Evolutionary conservation across 805 yeast species (phyloP), one percentile per base, ranked within the genome.

Genomic region (Scheffersomyces spartinae): DNA sequence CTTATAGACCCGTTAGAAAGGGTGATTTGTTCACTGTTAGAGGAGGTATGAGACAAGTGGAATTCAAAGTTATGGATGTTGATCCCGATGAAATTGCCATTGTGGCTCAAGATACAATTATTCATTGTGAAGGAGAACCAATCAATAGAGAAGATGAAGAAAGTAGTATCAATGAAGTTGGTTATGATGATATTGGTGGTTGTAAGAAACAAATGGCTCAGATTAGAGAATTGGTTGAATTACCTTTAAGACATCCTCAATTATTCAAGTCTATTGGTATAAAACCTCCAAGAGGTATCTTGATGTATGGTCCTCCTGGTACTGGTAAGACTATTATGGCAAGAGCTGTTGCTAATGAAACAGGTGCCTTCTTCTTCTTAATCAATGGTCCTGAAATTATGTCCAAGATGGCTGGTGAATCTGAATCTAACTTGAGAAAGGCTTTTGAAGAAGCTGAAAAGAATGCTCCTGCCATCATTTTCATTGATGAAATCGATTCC

Each of bases 401-500:
- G 98, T 86, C 97, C 29, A 91, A 91, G 63, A 91, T 91, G 98
- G 98, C 98, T 26, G 98, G 98, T 66, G 98, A 91, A 62, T 82
- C 95, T 10, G 98, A 91, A 64, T 81, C 94, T 18, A 91, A 91
- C 48, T 67, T 91, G 55, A 76, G 98, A 66, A 86, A 86, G 61
- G 98, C 98, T 2, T 91, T 91, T 45, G 98, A 91, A 62, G 98
- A 91, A 62, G 98, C 98, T 29, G 98, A 91, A 62, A 91, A 91
- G 64, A 88, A 91, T 55, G 91, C 97, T 9, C 98, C 98, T 10
- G 74, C 98, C 9, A 91, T 91, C 46, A 91, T 91, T 38, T 91
- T 91, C 64, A 91, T 91, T 48, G 98, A 91, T 62, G 98, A 91
- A 62, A 91, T 91, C 38, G 98, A 91, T 55, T 88, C 97, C 9